A percentile compares a stretch with the other conserved stretches of the same genome.
These are phyloP conservation scores for Coffea eugenioides DNA, from an alignment of 257 asterid genomes.

Conservation along the genomic window DNA sequence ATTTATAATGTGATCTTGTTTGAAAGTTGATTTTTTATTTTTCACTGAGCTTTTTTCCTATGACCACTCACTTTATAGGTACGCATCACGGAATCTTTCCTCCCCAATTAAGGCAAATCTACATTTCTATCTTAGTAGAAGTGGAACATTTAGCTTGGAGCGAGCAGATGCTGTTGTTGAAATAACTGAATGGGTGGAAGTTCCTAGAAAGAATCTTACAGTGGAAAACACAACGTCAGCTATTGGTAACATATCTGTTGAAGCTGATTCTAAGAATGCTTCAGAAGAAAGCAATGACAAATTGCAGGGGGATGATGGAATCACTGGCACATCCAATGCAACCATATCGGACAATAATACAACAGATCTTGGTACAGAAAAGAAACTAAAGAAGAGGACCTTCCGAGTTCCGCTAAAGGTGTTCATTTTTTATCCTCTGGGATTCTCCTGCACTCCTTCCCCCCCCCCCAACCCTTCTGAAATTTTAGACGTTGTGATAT, in stretches of 20 bases:
- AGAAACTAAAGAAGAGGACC: constrained; percentile 86
- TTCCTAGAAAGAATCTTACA: constrained; percentile 83
- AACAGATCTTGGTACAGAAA: constrained; percentile 65
- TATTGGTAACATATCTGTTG: constrained; percentile 51
- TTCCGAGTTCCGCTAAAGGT: constrained; percentile 94
- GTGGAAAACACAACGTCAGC: constrained; percentile 74
- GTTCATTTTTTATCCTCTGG: constrained; percentile 9
- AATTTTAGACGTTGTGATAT: neutral
- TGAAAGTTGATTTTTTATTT: constrained; percentile 20
- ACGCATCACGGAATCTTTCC: constrained; percentile 82
- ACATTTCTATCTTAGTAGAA: constrained; percentile 95
- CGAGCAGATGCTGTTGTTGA: constrained; percentile 92
- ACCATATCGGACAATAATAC: constrained; percentile 44
- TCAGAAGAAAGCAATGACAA: constrained; percentile 63
- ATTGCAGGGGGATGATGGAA: constrained; percentile 41
- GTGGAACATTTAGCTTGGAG: constrained; percentile 81
- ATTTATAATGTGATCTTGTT: constrained; percentile 10
- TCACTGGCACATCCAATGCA: constrained; percentile 39
- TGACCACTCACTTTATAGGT: constrained; percentile 42
- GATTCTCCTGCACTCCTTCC: neutral
- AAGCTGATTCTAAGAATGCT: constrained; percentile 41
- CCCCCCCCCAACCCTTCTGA: neutral
- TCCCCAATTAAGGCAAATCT: constrained; percentile 91
- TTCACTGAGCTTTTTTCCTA: constrained; percentile 3
- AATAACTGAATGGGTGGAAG: constrained; percentile 97